Conservation (phyloP, 225 moss, liverwort and hornwort genomes). For the Physcomitrium patens region DNA sequence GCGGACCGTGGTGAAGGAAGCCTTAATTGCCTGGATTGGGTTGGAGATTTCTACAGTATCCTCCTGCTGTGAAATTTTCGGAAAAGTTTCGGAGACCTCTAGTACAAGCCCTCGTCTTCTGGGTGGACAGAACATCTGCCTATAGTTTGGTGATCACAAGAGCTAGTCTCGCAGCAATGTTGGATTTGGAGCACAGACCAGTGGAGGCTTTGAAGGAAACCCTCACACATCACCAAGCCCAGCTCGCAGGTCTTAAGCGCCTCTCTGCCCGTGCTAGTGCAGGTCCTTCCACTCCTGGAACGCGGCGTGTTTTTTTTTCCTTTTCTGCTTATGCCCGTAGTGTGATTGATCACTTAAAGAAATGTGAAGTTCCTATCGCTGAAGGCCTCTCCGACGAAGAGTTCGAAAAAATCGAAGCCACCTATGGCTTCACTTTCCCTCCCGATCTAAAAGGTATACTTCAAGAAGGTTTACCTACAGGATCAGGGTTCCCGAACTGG, state of each 20-base stretch:
- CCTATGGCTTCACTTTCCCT: slow-evolving; percentile 83
- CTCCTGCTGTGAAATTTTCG: neutral
- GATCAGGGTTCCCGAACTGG: slow-evolving; percentile 91
- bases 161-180: slow-evolving; percentile 49
- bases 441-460: slow-evolving; percentile 88
- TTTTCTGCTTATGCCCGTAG: slow-evolving; percentile 92
- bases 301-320: slow-evolving; percentile 83
- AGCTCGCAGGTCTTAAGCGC: slow-evolving; percentile 82
- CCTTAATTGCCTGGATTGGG: neutral
- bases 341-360: slow-evolving; percentile 79
- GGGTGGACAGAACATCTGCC: neutral
- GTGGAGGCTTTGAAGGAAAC: slow-evolving; percentile 44
- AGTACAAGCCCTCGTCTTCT: slow-evolving; percentile 8
- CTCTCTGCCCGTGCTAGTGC: slow-evolving; percentile 86
- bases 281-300: slow-evolving; percentile 64
- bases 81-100: slow-evolving; percentile 6
- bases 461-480: slow-evolving; percentile 87
- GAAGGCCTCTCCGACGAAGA: slow-evolving; percentile 88
- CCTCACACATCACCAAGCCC: slow-evolving; percentile 61
- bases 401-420: slow-evolving; percentile 83
- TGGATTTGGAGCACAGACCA: slow-evolving; percentile 72
- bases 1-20: neutral
- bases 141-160: neutral
- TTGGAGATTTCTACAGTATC: neutral
- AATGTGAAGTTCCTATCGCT: slow-evolving; percentile 69